Evolutionary conservation across 805 yeast genomes (phyloP).

Genomic region (Blastobotrys chiropterorum): DNA sequence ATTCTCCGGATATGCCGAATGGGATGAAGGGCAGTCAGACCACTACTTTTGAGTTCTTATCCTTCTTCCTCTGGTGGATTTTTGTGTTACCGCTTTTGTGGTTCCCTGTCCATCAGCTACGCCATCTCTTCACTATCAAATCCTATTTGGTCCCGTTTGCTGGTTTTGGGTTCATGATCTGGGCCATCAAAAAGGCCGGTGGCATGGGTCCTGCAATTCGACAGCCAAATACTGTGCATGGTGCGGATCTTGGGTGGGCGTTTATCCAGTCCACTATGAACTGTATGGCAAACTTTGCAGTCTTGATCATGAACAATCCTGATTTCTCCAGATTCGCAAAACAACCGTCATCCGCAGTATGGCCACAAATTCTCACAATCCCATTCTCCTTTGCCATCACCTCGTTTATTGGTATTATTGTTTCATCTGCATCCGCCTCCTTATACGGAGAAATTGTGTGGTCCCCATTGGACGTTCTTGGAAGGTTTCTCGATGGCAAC

Average conservation of each 20-base stretch:
- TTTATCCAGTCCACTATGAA: slow-evolving; percentile 74
- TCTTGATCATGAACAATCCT: slow-evolving; percentile 83
- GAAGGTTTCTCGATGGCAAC: slow-evolving; percentile 48
- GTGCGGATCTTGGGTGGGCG: slow-evolving; percentile 73
- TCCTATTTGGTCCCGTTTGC: slow-evolving; percentile 76
- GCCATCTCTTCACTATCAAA: slow-evolving; percentile 79
- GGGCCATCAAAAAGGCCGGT: slow-evolving; percentile 76
- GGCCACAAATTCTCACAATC: slow-evolving; percentile 56
- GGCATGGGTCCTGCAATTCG: slow-evolving; percentile 72
- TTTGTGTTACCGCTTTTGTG: slow-evolving; percentile 73
- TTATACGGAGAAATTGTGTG: slow-evolving; percentile 68
- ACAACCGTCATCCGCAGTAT: slow-evolving; percentile 44
- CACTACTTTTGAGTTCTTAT: slow-evolving; percentile 64
- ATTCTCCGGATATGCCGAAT: slow-evolving; percentile 34
- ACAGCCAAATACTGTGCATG: slow-evolving; percentile 46
- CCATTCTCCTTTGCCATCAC: slow-evolving; percentile 77
- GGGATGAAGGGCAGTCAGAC: slow-evolving; percentile 53
- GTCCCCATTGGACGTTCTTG: slow-evolving; percentile 78
- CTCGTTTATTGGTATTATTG: slow-evolving; percentile 77
- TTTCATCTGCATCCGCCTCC: slow-evolving; percentile 68
- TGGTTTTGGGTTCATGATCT: slow-evolving; percentile 72
- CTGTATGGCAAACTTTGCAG: slow-evolving; percentile 78
- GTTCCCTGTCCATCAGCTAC: slow-evolving; percentile 76
- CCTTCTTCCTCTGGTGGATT: slow-evolving; percentile 79
- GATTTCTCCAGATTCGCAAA: slow-evolving; percentile 82